Evolutionary conservation across 1,284 basidiomycete species (phyloP).

Genomic region (Boletellus dicymbophilus): DNA sequence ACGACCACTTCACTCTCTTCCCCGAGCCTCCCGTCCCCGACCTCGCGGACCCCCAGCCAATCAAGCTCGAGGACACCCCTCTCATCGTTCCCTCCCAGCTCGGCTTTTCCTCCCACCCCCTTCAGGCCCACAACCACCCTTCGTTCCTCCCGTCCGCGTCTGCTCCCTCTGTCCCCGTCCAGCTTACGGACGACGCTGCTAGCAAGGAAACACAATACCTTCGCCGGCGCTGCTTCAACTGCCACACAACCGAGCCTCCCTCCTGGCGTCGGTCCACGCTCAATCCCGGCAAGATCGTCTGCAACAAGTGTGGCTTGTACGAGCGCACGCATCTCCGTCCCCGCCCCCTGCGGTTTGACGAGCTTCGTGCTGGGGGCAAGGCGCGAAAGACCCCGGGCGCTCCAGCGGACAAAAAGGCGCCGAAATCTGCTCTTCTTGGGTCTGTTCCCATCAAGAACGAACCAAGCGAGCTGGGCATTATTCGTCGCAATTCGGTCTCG

Average conservation of each 20-base stretch:
- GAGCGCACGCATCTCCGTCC: constrained; percentile 82
- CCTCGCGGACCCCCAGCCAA: constrained; percentile 39
- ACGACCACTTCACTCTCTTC: constrained; percentile 31
- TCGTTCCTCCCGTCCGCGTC: constrained; percentile 32
- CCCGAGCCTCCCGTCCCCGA: constrained; percentile 30
- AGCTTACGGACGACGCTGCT: constrained; percentile 85
- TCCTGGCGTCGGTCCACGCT: constrained; percentile 83
- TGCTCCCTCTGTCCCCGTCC: constrained; percentile 59
- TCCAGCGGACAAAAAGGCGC: constrained; percentile 38
- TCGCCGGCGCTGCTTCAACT: constrained; percentile 82
- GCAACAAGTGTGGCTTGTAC: constrained; percentile 87
- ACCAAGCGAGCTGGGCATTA: constrained; percentile 50
- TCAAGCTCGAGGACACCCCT: constrained; percentile 66
- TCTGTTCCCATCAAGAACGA: constrained; percentile 63
- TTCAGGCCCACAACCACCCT: constrained; percentile 26
- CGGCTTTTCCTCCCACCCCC: constrained; percentile 29
- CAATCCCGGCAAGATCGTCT: constrained; percentile 86
- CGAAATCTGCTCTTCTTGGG: constrained; percentile 23
- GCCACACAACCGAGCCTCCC: constrained; percentile 84
- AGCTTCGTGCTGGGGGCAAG: constrained; percentile 79
- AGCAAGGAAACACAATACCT: constrained; percentile 87
- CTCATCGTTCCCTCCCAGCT: constrained; percentile 64
- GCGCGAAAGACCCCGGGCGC: constrained; percentile 58
- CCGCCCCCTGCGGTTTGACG: constrained; percentile 79
- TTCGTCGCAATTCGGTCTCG: constrained; percentile 62